Conservation (phyloP, 2,329 filamentous ascomycete genomes). For the Sporothrix brunneoviolacea region DNA sequence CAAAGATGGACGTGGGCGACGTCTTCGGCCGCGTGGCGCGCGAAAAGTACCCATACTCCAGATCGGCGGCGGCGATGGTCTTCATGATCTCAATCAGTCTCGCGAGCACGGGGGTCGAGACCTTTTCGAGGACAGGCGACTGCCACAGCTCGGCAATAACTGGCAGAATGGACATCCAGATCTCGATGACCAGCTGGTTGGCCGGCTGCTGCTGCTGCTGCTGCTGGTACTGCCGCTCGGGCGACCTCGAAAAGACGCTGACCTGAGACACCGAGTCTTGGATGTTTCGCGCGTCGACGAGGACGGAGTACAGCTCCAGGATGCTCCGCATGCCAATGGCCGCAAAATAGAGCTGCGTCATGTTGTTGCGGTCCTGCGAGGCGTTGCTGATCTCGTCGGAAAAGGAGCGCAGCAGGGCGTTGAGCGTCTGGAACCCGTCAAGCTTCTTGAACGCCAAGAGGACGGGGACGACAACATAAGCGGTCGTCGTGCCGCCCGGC, state of each 20-base stretch:
- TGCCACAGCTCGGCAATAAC: conserved; percentile 76
- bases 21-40: neutral
- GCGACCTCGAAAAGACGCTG: conserved; percentile 33
- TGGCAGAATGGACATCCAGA: conserved; percentile 73
- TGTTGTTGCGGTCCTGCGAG: conserved; percentile 35
- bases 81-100: conserved; percentile 79
- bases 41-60: conserved; percentile 42
- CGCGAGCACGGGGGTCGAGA: conserved; percentile 64
- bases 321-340: conserved; percentile 69
- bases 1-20: conserved; percentile 25
- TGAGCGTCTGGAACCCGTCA: conserved; percentile 68
- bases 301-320: conserved; percentile 69
- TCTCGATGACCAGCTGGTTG: conserved; percentile 76
- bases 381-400: conserved; percentile 45
- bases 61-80: conserved; percentile 68
- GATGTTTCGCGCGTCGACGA: conserved; percentile 72
- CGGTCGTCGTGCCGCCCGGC: conserved; percentile 20
- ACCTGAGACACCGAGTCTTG: conserved; percentile 63
- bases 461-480: conserved; percentile 64
- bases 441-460: conserved; percentile 80
- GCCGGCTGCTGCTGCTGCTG: conserved; percentile 28
- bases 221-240: conserved; percentile 32
- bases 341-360: conserved; percentile 42
- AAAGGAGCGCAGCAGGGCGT: conserved; percentile 62
- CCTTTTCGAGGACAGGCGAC: conserved; percentile 74